These are phyloP conservation scores for Plasmodium coatneyi DNA, from an alignment of 169 alveolate genomes.

Conservation along the genomic window DNA sequence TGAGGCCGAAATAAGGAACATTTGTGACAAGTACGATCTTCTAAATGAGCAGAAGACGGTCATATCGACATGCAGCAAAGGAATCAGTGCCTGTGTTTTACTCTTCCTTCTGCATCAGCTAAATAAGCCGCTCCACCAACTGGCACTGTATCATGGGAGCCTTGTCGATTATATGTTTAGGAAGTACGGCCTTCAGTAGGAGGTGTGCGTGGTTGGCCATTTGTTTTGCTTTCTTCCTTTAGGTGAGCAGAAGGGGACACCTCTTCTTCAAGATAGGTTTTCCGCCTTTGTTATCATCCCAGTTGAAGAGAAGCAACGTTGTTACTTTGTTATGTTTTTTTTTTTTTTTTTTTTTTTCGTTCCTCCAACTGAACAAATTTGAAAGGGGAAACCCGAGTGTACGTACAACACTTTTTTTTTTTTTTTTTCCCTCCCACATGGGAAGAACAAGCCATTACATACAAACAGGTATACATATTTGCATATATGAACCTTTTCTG, in stretches of 20 bases:
- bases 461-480: neutral
- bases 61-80: constrained; percentile 33
- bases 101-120: constrained; percentile 19
- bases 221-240: neutral
- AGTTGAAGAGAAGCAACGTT: neutral
- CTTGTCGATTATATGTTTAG: constrained; percentile 22
- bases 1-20: constrained; percentile 11
- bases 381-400: neutral
- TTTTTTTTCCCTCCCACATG: neutral
- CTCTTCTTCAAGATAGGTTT: neutral
- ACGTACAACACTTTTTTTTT: neutral
- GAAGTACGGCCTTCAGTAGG: neutral
- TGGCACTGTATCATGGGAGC: constrained; percentile 38
- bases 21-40: constrained; percentile 31
- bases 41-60: constrained; percentile 23
- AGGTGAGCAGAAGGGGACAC: neutral
- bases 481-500: neutral
- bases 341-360: neutral
- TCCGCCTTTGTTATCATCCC: neutral
- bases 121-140: constrained; percentile 31
- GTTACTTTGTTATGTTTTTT: neutral
- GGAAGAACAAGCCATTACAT: neutral
- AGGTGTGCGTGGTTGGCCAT: neutral
- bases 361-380: neutral
- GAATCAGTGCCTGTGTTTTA: constrained; percentile 54